Base-by-base conservation (phyloP, 768 basidiomycete species). In the Austroboletus eburneus region DNA sequence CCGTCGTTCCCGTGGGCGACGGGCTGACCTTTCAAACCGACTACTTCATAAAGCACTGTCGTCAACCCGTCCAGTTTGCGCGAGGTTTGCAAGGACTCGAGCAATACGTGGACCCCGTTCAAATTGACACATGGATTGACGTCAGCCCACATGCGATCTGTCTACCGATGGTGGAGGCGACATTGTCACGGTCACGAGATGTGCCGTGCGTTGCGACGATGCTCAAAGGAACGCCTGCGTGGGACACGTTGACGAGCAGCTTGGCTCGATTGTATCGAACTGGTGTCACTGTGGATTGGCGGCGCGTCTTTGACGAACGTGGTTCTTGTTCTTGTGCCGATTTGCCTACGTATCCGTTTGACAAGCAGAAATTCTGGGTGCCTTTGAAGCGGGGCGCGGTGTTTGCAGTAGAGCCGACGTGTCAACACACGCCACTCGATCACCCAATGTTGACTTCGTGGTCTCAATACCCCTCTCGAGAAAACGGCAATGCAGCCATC, bases 331-430 rank as follows among this genome's bases (percentile, higher is more conserved):
- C 66, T 3, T 77, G 77, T 49, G 54, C 75, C n/a, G 73, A 72
- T 48, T 62, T 87, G 10, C 86, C 86, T 0, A 66, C 73, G 4
- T 88, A 87, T 59, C 83, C 84, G 1, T 84, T 86, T 52, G 66
- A 73, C 9, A 67, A 66, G 38, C 68, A 71, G 3, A 73, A 67
- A 20, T 85, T 80, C 58, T 86, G 81, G 83, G 72, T 81, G 2
- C 59, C 65, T 0, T 82, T 68, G 57, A 52, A 62, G 29, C 74
- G 75, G 9, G 49, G 35, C 20, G n/a, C 25, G 0, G 6, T 18
- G 25, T 24, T 22, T 20, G 9, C 38, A 8, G 4, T 42, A 23
- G 57, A 51, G 22, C 25, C 43, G n/a, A 33, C 47, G 2, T 7
- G 33, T 5, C 36, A 49, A 10, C 36, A 20, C 38, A 51, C 43